Evolutionary conservation across 768 basidiomycete species (phyloP), one percentile per base, ranked within the genome.

Genomic region (Amanita pallidorosea): DNA sequence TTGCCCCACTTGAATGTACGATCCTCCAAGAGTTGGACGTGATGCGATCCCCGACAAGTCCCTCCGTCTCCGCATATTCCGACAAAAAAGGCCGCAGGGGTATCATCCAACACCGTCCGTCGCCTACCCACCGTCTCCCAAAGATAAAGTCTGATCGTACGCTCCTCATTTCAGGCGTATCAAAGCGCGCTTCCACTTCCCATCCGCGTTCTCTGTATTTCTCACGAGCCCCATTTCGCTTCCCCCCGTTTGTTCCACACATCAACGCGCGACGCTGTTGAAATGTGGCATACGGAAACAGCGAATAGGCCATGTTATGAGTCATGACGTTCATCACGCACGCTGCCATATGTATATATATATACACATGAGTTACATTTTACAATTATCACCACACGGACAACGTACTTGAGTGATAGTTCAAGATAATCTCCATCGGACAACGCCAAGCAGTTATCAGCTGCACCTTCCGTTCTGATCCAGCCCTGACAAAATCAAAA

Each of bases 271-370:
- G 49, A 11, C 65, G 56, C 11, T 65, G 43, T 23, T 70, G 65
- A 42, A 72, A 69, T 1, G 72, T 75, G 2, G 65, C 70, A 0
- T 47, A 25, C 1, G 73, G 75, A 54, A 67, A 74, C 4, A 72
- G 53, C 0, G 66, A 61, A 46, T 70, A 72, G 2, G 74, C 75
- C 0, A 58, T 57, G 12, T 67, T 57, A 52, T 61, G 63, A 1
- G 68, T 60, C 50, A 76, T 72, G 1, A 74, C 54, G 49, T 75
- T 76, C 65, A 72, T 69, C 3, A 73, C 72, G 37, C 65, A 65
- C 2, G 71, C 72, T 70, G 38, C 37, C 6, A n/a, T 42, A n/a
- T n/a, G n/a, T n/a, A n/a, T n/a, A n/a, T n/a, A n/a, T n/a, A n/a
- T n/a, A n/a, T n/a, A n/a, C n/a, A 23, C 18, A 15, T 13, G 11